Conservation (phyloP, 2,329 filamentous ascomycete genomes). For the Pestalotiopsis sp. region DNA sequence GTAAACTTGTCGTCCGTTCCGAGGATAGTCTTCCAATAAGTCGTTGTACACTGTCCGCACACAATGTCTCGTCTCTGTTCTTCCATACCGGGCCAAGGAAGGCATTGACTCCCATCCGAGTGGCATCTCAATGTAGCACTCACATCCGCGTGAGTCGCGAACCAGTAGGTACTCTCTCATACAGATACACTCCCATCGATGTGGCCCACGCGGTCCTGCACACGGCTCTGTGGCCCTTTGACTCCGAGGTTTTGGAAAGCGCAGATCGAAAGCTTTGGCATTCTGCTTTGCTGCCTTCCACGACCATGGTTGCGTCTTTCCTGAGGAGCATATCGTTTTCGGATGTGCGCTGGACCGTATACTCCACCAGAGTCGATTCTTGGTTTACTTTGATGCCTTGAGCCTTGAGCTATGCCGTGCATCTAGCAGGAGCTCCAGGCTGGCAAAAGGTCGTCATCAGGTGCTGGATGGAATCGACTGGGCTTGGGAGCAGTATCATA, state of each 20-base stretch:
- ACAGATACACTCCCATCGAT: slow-evolving; percentile 25
- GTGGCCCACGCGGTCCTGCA: too few species aligned
- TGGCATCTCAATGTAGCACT: slow-evolving; percentile 49
- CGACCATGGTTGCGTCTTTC: background rate
- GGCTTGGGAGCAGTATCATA: background rate
- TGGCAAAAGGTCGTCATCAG: background rate
- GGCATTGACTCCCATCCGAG: slow-evolving; percentile 34
- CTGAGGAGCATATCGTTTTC: background rate
- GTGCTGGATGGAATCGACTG: background rate
- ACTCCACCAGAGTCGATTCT: slow-evolving; percentile 19
- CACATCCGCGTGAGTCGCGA: slow-evolving; percentile 41
- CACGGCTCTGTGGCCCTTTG: too few species aligned
- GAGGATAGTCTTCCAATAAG: slow-evolving; percentile 4
- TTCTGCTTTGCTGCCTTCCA: too few species aligned
- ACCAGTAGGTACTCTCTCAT: slow-evolving; percentile 52
- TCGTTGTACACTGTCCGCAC: slow-evolving; percentile 5
- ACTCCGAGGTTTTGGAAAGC: too few species aligned
- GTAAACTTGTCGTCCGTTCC: slow-evolving; percentile 16
- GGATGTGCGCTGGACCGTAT: background rate
- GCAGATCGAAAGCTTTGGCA: too few species aligned
- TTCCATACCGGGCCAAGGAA: slow-evolving; percentile 10
- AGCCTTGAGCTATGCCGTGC: background rate
- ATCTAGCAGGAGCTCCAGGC: background rate
- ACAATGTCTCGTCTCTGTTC: slow-evolving; percentile 18
- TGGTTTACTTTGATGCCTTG: slow-evolving; percentile 22